phyloP scores from a whole-genome alignment of 1,284 basidiomycete genomes.

The Mycena sp. region DNA sequence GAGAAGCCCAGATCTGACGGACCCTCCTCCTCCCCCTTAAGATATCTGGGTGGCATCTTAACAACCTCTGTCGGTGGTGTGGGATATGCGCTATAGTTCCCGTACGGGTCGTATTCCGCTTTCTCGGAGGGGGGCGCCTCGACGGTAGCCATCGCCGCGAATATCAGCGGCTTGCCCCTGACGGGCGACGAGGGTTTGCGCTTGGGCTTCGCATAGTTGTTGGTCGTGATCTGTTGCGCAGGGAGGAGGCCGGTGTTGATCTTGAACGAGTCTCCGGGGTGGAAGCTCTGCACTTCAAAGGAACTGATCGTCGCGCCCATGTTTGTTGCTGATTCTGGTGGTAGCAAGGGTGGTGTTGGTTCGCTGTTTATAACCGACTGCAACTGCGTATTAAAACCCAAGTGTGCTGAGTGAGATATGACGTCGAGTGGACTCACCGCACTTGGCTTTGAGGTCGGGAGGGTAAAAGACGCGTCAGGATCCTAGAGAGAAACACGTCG shows the following conservation, averaged over 20 bases:
- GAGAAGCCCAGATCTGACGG: slow-evolving; percentile 13
- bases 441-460: slow-evolving; percentile 17
- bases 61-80: slow-evolving; percentile 22
- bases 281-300: slow-evolving; percentile 28
- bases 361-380: slow-evolving; percentile 11
- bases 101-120: slow-evolving; percentile 10
- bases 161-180: slow-evolving; percentile 45
- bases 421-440: slow-evolving; percentile 24
- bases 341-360: slow-evolving; percentile 6
- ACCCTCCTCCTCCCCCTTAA: slow-evolving; percentile 1
- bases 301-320: slow-evolving; percentile 32
- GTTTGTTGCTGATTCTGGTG: slow-evolving; percentile 12
- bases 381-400: slow-evolving; percentile 21
- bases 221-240: slow-evolving; percentile 16
- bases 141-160: slow-evolving; percentile 44
- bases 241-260: slow-evolving; percentile 26
- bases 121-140: slow-evolving; percentile 25
- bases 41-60: slow-evolving; percentile 13
- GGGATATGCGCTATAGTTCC: slow-evolving; percentile 16
- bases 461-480: slow-evolving; percentile 23
- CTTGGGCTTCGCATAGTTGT: slow-evolving; percentile 12
- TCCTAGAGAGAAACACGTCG: slow-evolving; percentile 23
- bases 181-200: slow-evolving; percentile 30
- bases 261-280: slow-evolving; percentile 21
- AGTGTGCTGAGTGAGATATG: slow-evolving; percentile 2